These are phyloP conservation scores for Mycena crocata DNA, from an alignment of 768 basidiomycete genomes.

Conservation along the genomic window DNA sequence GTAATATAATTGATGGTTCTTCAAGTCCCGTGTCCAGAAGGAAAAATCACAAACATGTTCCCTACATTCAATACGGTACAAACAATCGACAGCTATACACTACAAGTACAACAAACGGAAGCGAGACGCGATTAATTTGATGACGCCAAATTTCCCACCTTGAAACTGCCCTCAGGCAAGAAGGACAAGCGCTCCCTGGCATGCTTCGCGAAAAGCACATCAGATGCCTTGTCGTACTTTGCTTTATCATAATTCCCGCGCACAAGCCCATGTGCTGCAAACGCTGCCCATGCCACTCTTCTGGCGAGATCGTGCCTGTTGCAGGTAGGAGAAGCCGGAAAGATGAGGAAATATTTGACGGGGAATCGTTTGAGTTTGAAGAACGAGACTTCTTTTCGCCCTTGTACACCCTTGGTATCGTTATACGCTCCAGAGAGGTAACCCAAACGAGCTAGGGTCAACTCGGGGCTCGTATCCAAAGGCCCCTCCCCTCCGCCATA, in stretches of 20 bases:
- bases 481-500: constrained; percentile 27
- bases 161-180: constrained; percentile 8
- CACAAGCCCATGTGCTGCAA: constrained; percentile 41
- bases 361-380: constrained; percentile 45
- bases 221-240: constrained; percentile 67
- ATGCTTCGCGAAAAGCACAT: constrained; percentile 58
- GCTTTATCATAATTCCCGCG: constrained; percentile 46
- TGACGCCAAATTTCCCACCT: constrained; percentile 10
- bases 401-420: neutral
- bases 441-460: neutral
- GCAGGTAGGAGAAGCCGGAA: constrained; percentile 33
- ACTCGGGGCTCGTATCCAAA: neutral
- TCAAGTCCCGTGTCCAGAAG: too few relatives aligned
- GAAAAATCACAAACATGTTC: too few relatives aligned
- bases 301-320: constrained; percentile 27
- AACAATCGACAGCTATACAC: too few relatives aligned
- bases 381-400: constrained; percentile 34
- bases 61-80: too few relatives aligned
- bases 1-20: too few relatives aligned
- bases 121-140: neutral
- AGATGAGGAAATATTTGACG: constrained; percentile 46
- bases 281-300: constrained; percentile 44
- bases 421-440: neutral
- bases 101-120: too few relatives aligned
- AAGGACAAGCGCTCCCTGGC: constrained; percentile 19